A percentile compares a stretch with the other conserved stretches of the same genome.
Conservation (phyloP, 2,329 filamentous ascomycete species). For the Leptographium procerum region DNA sequence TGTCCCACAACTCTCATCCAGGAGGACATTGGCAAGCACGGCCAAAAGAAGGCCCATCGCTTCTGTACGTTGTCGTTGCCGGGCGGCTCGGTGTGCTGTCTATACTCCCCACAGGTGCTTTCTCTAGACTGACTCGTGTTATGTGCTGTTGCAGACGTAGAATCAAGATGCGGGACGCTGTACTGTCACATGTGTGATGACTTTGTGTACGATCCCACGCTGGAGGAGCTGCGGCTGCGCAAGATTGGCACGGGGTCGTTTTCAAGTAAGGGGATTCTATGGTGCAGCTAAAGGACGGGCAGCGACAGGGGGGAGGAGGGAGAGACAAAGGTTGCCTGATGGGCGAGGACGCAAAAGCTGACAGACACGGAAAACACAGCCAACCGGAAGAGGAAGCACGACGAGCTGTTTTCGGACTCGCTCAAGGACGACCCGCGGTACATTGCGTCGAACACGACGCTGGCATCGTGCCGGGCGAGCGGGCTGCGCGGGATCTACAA, state of each 20-base stretch:
- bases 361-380: conserved; percentile 1
- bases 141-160: conserved; percentile 46
- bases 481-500: conserved; percentile 91
- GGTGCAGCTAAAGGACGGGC: too few relatives aligned
- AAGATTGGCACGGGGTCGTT: conserved; percentile 58
- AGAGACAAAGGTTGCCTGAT: neutral
- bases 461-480: conserved; percentile 56
- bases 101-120: neutral
- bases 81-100: neutral
- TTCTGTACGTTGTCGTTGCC: conserved; percentile 46
- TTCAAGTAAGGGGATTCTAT: conserved; percentile 35
- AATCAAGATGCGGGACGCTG: conserved; percentile 62
- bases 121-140: neutral
- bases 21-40: conserved; percentile 55
- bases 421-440: conserved; percentile 64
- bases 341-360: neutral
- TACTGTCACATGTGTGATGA: conserved; percentile 78
- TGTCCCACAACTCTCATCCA: conserved; percentile 58
- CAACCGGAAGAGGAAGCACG: conserved; percentile 65
- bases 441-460: conserved; percentile 65
- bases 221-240: conserved; percentile 62
- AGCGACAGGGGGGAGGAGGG: neutral
- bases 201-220: conserved; percentile 69
- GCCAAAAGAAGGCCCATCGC: conserved; percentile 55
- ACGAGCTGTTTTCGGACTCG: conserved; percentile 54